Base-by-base conservation (phyloP, 148 eudicot species). In the Rhododendron mucronatum region DNA sequence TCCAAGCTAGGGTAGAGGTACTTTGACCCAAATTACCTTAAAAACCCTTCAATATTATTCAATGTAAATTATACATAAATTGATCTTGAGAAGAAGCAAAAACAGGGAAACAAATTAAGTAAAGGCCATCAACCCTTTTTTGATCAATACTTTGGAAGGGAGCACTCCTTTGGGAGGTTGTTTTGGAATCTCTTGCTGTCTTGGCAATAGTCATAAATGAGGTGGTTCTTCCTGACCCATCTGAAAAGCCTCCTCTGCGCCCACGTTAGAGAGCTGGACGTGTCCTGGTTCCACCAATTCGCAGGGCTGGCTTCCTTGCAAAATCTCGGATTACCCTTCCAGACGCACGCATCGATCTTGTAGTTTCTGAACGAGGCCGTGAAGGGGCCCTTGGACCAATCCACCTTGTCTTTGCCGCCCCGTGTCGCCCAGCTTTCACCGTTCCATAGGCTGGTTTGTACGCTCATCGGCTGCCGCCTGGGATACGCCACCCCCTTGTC, bases 171-270 rank as follows among this genome's bases (percentile, higher is more conserved):
- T 7, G 99, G 99, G 63, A 93, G 91, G 76, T 86, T 89, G 85
- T 88, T 87, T 23, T 90, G 86, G 87, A 95, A 96, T 83, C 99
- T 91, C 74, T 90, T 74, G 63, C 41, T 84, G 87, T 96, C 99
- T 44, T 90, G 91, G 88, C 99, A 96, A 86, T 96, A 96, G 84
- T 96, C 99, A 92, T 96, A 96, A 6, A 88, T 85, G 37, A 96
- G 92, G 80, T 94, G 93, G 80, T 94, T 85, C 65, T 86, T 91
- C 59, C 97, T 90, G 16, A 92, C 95, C 99, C 99, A 95, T 87
- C 88, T 94, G 79, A 88, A 90, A 81, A 92, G 85, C 83, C 94
- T 92, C 85, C 95, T 93, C 88, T 94, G 95, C 0, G 55, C 85
- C 91, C 89, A 87, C 7, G 91, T 92, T 21, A 96, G 84, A 6